Base-by-base conservation (phyloP, 1,284 basidiomycete species). In the Rhodotorula sp. region DNA sequence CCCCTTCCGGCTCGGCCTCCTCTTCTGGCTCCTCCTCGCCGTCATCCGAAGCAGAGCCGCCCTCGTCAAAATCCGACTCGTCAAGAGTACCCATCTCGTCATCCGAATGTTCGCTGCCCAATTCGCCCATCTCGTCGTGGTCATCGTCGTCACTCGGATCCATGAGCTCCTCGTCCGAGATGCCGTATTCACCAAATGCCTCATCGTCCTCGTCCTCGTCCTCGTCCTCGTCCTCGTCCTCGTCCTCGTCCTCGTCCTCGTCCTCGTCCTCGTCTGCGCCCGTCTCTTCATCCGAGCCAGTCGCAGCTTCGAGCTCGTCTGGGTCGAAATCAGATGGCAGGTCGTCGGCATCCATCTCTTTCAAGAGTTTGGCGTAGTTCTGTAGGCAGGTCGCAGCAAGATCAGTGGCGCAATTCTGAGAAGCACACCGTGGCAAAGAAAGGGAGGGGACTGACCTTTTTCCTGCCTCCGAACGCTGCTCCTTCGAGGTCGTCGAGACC, bases 401-500 rank as follows among this genome's bases (percentile, higher is more conserved):
- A 12, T 51, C 29, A 37, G 60, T 7, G 30, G 17, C 12, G 42
- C 14, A 71, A 75, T 26, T n/a, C 26, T 0, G 20, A 8, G 20
- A 8, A 15, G 44, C 10, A 8, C 6, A 15, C 17, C 6, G 17
- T 10, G 37, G 60, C 65, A 14, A 68, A 66, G 37, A 64, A 55
- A 2, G 37, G 6, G 70, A 67, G 22, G 48, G 60, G 45, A 62
- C 42, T 73, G 75, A 30, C 78, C 78, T 54, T 77, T 68, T 42
- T 79, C 79, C 30, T 70, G 67, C 49, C 42, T 8, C 69, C 74
- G 44, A 81, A 79, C 24, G 72, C 74, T 22, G 83, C 83, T 7
- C 79, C 80, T 68, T 80, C 80, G n/a, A 88, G 79, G 20, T 85
- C 83, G 75, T 86, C 81, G 85, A 87, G 75, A 82, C 84, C 78